Conservation (phyloP, 1,284 basidiomycete species). For the Ustilago bromivora region DNA sequence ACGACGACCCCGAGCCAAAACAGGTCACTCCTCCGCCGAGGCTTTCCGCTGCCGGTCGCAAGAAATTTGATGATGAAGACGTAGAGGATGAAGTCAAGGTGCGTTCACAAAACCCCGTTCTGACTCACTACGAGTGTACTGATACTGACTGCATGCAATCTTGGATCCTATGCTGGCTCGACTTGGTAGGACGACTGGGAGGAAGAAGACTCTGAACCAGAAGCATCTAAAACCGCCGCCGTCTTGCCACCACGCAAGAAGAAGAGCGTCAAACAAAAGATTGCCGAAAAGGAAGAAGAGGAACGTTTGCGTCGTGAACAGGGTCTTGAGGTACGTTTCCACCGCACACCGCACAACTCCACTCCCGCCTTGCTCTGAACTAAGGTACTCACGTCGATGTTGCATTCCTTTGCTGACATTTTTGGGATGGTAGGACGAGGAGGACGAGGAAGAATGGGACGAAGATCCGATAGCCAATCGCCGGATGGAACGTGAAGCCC, state of each 20-base stretch:
- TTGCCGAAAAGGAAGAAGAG: constrained; percentile 65
- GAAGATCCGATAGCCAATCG: constrained; percentile 54
- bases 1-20: constrained; percentile 60
- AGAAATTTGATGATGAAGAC: constrained; percentile 68
- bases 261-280: constrained; percentile 66
- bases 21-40: constrained; percentile 28
- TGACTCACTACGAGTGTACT: neutral
- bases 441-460: constrained; percentile 50
- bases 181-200: constrained; percentile 66
- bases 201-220: constrained; percentile 60
- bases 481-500: constrained; percentile 58
- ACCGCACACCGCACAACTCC: neutral
- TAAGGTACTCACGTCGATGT: neutral
- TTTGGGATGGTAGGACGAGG: constrained; percentile 11
- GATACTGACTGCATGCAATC: neutral
- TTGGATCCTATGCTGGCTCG: neutral
- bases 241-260: constrained; percentile 63
- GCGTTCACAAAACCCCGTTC: neutral
- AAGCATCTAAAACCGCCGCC: constrained; percentile 37
- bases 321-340: constrained; percentile 40
- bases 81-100: constrained; percentile 66
- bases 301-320: constrained; percentile 50
- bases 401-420: neutral
- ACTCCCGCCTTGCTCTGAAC: neutral
- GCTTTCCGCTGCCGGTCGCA: constrained; percentile 39